Evolutionary conservation across 805 yeast genomes (phyloP).

Genomic region (Hanseniaspora nectarophila): DNA sequence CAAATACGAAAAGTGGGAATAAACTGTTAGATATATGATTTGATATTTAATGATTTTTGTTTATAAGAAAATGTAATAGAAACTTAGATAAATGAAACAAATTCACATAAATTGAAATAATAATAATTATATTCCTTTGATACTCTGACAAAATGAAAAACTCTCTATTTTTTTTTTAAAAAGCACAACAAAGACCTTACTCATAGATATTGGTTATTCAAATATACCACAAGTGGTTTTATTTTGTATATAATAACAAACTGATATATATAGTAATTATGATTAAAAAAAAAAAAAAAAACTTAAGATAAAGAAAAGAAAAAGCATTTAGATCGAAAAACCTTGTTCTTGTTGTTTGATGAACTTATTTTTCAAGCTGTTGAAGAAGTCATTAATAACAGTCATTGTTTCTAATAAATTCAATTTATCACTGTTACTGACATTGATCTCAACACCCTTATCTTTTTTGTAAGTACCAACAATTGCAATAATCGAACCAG

Average conservation of each 20-base stretch:
- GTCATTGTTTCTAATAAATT: slow-evolving; percentile 7
- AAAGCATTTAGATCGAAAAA: background rate
- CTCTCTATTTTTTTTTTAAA: too few relatives aligned
- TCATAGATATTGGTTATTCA: background rate
- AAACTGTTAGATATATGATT: background rate
- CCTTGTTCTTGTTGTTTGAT: slow-evolving; percentile 5
- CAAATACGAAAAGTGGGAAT: slow-evolving; percentile 12
- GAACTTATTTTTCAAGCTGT: background rate
- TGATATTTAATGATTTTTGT: background rate
- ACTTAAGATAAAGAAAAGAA: background rate
- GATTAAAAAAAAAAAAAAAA: background rate
- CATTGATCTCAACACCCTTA: slow-evolving; percentile 5
- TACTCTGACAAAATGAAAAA: too few relatives aligned
- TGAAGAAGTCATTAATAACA: slow-evolving; percentile 7
- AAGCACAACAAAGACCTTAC: background rate
- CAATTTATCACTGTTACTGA: slow-evolving; percentile 7
- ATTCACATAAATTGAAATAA: too few relatives aligned
- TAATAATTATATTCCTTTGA: background rate
- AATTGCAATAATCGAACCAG: slow-evolving; percentile 3
- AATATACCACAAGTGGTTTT: background rate
- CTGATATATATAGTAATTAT: background rate
- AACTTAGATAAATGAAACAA: too few relatives aligned
- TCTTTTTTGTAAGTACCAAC: slow-evolving; percentile 5
- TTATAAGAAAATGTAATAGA: too few relatives aligned
- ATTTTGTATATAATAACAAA: background rate